These are phyloP conservation scores for Neonectria punicea DNA, from an alignment of 2,329 filamentous ascomycete species.

Conservation along the genomic window DNA sequence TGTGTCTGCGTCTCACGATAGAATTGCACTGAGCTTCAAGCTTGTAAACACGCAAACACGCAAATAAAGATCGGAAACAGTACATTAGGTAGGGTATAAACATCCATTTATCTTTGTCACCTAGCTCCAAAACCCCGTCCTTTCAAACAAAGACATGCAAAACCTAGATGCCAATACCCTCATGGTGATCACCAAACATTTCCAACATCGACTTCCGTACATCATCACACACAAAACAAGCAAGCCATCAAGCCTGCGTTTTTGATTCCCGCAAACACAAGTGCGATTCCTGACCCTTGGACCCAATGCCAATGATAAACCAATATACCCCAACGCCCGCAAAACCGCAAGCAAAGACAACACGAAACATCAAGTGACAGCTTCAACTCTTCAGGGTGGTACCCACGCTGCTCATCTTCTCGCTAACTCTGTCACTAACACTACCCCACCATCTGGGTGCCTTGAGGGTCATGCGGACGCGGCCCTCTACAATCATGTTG, in stretches of 20 bases:
- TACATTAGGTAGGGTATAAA: conserved; percentile 9
- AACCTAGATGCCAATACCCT: neutral
- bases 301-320: conserved; percentile 1
- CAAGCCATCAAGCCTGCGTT: neutral
- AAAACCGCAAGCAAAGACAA: conserved; percentile 14
- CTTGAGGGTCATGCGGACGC: conserved; percentile 71
- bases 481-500: conserved; percentile 87
- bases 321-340: conserved; percentile 10
- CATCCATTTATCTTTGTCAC: conserved; percentile 2
- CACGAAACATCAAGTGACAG: conserved; percentile 12
- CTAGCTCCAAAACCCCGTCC: conserved; percentile 1
- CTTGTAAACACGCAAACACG: too few species aligned
- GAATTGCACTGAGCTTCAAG: neutral
- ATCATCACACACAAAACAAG: conserved; percentile 3
- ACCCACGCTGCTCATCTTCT: conserved; percentile 61
- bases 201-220: conserved; percentile 12
- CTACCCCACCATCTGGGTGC: conserved; percentile 62
- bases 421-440: conserved; percentile 55
- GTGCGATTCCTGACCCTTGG: neutral
- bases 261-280: conserved; percentile 8
- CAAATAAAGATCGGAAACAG: neutral
- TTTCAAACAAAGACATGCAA: neutral
- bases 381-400: conserved; percentile 54
- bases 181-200: conserved; percentile 9
- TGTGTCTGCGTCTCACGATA: neutral